Evolutionary conservation across 208 protist species (phyloP), one percentile per base, ranked within the genome.

Genomic region (Leishmania martiniquensis): DNA sequence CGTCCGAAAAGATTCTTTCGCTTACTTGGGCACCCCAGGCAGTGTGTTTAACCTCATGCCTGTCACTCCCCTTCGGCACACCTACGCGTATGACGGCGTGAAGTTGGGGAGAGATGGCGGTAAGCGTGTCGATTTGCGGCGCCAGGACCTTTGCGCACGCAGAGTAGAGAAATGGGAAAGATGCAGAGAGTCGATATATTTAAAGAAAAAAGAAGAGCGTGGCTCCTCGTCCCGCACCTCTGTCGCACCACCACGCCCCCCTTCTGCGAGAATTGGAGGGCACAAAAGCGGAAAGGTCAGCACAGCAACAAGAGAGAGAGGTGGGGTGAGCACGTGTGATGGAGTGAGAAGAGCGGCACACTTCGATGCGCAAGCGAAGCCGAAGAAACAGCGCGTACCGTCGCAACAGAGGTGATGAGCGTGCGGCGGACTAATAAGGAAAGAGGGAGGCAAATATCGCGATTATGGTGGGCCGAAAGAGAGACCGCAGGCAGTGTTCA

Each of bases 221-320:
- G 62, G 39, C 39, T 44, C 37, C 65, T 42, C 42, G 44, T 51
- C 22, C 20, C 42, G 25, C 20, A 66, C 6, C 34, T 59, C 45
- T 54, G 47, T 12, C 15, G 68, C 44, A 5, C 34, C 51, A 55
- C 17, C 32, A 37, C 44, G 44, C 39, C 32, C n/a, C 20, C n/a
- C 68, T 32, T 59, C 47, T 52, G 15, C 60, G 69, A 81, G 34
- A 22, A 59, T 20, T 55, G 39, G 25, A 32, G 47, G 59, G 67
- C 9, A 59, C 15, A 76, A 10, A 54, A 37, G 34, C 15, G 44
- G 7, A 34, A 62, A 45, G 6, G 13, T 2, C 6, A 13, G 37
- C 55, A 59, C 55, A 39, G 59, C 44, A 77, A 60, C 54, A 4
- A 72, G 68, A 73, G 66, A 51, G 63, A 49, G n/a, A 44, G 25